These are phyloP conservation scores for Bombardia bombarda DNA, from an alignment of 495 filamentous ascomycete genomes.

Conservation along the genomic window DNA sequence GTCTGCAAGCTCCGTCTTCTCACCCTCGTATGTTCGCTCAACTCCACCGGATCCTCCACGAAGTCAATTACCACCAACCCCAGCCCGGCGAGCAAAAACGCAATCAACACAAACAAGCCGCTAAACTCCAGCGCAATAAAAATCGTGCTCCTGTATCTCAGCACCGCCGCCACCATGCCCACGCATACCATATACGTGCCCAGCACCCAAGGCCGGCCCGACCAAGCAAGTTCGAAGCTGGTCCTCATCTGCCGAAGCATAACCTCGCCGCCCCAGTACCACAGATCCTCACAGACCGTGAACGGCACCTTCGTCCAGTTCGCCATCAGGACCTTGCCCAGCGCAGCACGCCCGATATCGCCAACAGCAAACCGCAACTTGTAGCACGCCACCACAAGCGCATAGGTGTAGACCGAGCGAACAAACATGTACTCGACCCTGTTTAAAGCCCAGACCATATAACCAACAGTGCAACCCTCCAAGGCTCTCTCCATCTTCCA, in stretches of 20 bases:
- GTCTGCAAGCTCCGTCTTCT: too few species aligned
- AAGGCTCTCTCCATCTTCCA: not conserved
- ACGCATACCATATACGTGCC: not conserved
- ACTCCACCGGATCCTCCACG: slow-evolving; percentile 8
- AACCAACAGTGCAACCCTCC: not conserved
- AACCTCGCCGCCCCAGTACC: not conserved
- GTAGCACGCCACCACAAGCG: slow-evolving; percentile 11
- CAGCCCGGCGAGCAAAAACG: not conserved
- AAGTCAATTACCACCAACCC: slow-evolving; percentile 13
- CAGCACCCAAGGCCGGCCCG: slow-evolving; percentile 14
- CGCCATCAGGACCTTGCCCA: slow-evolving; percentile 1
- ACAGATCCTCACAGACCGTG: slow-evolving; percentile 6
- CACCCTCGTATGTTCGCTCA: too few species aligned
- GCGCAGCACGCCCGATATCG: slow-evolving; percentile 6
- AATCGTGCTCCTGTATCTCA: slow-evolving; percentile 17
- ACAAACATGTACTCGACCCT: slow-evolving; percentile 15
- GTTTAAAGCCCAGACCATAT: slow-evolving; percentile 13
- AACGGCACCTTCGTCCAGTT: slow-evolving; percentile 7
- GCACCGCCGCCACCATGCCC: slow-evolving; percentile 7
- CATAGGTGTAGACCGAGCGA: slow-evolving; percentile 6
- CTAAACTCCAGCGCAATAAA: slow-evolving; percentile 24
- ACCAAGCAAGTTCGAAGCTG: slow-evolving; percentile 4
- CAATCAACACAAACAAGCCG: slow-evolving; percentile 17
- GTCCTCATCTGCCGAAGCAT: not conserved
- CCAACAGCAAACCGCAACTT: slow-evolving; percentile 5